Percentiles rank a stretch among this genome's conserved stretches.
Evolutionary conservation across 2,329 filamentous ascomycete genomes (phyloP).

Genomic region (Septoria petroselini): DNA sequence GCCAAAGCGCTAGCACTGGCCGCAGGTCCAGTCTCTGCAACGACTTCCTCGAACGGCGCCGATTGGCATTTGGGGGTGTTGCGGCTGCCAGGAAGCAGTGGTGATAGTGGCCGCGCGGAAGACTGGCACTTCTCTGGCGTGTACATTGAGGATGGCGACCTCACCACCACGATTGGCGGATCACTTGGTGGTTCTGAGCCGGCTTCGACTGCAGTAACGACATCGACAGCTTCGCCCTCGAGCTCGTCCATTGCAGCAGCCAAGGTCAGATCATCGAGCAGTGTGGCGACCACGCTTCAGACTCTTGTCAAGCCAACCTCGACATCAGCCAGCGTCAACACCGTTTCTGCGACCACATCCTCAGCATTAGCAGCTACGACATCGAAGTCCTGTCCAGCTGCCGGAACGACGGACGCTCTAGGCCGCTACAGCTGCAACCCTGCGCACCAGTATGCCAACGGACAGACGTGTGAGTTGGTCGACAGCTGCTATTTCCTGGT

Average conservation of each 20-base stretch:
- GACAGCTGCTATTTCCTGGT: constrained; percentile 15
- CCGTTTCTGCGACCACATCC: no score
- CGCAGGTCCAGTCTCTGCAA: constrained; percentile 58
- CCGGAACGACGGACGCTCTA: constrained; percentile 1
- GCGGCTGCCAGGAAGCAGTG: constrained; percentile 56
- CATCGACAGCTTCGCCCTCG: no score
- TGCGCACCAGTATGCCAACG: constrained; percentile 22
- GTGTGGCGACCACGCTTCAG: no score
- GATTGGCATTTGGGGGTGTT: constrained; percentile 73
- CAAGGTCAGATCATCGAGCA: no score
- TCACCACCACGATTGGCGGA: constrained; percentile 26
- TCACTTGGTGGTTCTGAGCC: neutral
- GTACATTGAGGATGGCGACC: constrained; percentile 62
- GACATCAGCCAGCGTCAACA: neutral
- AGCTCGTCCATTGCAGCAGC: no score
- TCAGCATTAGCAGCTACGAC: neutral
- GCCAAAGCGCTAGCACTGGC: constrained; percentile 55
- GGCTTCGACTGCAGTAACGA: neutral
- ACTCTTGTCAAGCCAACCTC: constrained; percentile 10
- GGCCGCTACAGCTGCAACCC: constrained; percentile 19
- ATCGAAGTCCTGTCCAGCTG: neutral
- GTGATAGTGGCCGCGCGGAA: constrained; percentile 55
- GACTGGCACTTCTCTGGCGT: constrained; percentile 71
- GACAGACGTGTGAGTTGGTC: constrained; percentile 18
- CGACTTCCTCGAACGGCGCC: constrained; percentile 59